Base-by-base conservation (phyloP, 331 rosid species). In the Quercus lobata region DNA sequence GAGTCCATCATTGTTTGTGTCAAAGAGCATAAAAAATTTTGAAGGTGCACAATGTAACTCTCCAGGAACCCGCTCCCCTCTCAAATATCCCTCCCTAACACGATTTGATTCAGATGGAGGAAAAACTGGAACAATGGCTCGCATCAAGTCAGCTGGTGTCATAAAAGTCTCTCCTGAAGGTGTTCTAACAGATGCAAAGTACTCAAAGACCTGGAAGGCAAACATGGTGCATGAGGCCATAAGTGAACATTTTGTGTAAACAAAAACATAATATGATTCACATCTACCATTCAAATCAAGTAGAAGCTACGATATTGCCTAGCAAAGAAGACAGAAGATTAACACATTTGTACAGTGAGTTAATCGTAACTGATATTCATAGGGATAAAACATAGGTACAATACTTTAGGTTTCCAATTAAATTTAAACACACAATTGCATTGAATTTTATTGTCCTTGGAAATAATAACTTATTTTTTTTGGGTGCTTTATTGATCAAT, bases 121-220 rank as follows among this genome's bases (percentile, higher is more conserved):
- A 87, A 92, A 94, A 10, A 94, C 97, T 2, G 94, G 88, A 76
- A 94, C 96, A 2, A 92, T 53, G 0, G 98, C 98, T 65, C 97
- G 83, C 98, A 92, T 92, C 86, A 94, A 86, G 82, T 92, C 98
- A 0, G 83, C 80, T 0, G 97, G 97, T 14, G 91, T 89, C 98
- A 94, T 94, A 57, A 75, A 83, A 35, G 78, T 71, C 74, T 94
- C 96, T 4, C 93, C 92, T 0, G 71, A 44, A 1, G 85, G 65
- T 35, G 77, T 52, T 60, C 62, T 62, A 69, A 86, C 54, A 0
- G 97, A 88, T 21, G 97, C 96, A 80, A 94, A 94, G 76, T 94
- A 94, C 85, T 89, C 91, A 37, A 92, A 94, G 70, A 94, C 89
- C 97, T 92, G 78, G 54, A 54, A 76, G 49, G 37, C 29, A 71